Conservation (phyloP, 768 basidiomycete species). For the Pulveroboletus sp. region DNA sequence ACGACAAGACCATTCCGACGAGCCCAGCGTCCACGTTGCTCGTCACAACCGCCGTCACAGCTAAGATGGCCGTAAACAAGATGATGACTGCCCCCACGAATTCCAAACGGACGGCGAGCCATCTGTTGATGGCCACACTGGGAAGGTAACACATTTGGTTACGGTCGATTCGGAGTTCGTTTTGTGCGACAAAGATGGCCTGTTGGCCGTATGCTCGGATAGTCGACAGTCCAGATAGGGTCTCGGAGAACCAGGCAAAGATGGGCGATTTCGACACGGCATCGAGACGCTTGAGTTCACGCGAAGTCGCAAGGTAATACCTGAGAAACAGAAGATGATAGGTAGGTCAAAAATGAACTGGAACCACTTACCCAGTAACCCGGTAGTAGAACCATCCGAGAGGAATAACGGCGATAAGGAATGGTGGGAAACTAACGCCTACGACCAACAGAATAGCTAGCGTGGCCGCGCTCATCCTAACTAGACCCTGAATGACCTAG, state of each 20-base stretch:
- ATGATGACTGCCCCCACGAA: conserved; percentile 83
- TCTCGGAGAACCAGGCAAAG: conserved; percentile 86
- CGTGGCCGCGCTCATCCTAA: conserved; percentile 60
- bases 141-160: conserved; percentile 81
- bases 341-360: background rate
- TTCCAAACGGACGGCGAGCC: conserved; percentile 83
- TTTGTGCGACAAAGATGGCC: conserved; percentile 60
- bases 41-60: conserved; percentile 68
- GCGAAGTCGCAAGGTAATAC: conserved; percentile 84
- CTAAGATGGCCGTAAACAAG: conserved; percentile 62
- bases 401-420: conserved; percentile 73
- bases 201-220: conserved; percentile 82
- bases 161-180: conserved; percentile 74
- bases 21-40: conserved; percentile 83
- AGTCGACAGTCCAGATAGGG: conserved; percentile 70
- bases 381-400: conserved; percentile 75
- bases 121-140: conserved; percentile 74
- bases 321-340: conserved; percentile 34
- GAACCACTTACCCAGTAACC: conserved; percentile 69
- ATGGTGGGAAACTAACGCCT: conserved; percentile 76
- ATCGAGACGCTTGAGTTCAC: conserved; percentile 86
- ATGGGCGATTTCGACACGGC: conserved; percentile 89
- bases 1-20: conserved; percentile 83
- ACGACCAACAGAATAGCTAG: conserved; percentile 71
- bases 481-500: conserved; percentile 62